Evolutionary conservation across 2,329 filamentous ascomycete species (phyloP).

Genomic region (Drechslera avenae): DNA sequence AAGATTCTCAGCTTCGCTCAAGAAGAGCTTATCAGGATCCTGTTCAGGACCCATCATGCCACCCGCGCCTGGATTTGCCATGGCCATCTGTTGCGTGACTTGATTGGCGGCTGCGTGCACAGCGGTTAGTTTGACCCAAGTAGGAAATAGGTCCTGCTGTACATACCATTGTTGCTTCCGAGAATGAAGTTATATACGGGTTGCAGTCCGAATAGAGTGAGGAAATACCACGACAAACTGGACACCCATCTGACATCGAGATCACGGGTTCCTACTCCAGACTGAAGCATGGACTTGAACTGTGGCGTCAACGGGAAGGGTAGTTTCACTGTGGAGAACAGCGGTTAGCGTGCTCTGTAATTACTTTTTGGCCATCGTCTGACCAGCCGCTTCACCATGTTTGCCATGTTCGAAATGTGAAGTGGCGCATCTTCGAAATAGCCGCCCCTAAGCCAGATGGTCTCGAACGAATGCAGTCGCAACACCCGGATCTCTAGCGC

Average conservation of each 20-base stretch:
- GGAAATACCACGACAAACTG: constrained; percentile 97
- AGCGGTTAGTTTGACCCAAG: constrained; percentile 34
- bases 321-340: constrained; percentile 73
- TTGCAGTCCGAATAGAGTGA: constrained; percentile 95
- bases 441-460: too few relatives aligned
- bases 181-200: constrained; percentile 97
- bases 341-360: constrained; percentile 19
- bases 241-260: constrained; percentile 99
- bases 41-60: constrained; percentile 90
- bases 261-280: constrained; percentile 91
- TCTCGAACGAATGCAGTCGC: too few relatives aligned
- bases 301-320: constrained; percentile 97
- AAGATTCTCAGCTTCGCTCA: constrained; percentile 90
- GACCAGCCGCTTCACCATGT: not conserved
- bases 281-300: constrained; percentile 99
- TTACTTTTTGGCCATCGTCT: not conserved
- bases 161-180: constrained; percentile 90
- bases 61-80: constrained; percentile 74
- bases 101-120: constrained; percentile 77
- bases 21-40: constrained; percentile 94
- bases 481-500: too few relatives aligned
- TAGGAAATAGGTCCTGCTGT: constrained; percentile 1
- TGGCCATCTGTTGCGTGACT: constrained; percentile 81
- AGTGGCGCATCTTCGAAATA: too few relatives aligned
- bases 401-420: not conserved